Evolutionary conservation across 768 basidiomycete genomes (phyloP).

Genomic region (Termitomyces heimii): DNA sequence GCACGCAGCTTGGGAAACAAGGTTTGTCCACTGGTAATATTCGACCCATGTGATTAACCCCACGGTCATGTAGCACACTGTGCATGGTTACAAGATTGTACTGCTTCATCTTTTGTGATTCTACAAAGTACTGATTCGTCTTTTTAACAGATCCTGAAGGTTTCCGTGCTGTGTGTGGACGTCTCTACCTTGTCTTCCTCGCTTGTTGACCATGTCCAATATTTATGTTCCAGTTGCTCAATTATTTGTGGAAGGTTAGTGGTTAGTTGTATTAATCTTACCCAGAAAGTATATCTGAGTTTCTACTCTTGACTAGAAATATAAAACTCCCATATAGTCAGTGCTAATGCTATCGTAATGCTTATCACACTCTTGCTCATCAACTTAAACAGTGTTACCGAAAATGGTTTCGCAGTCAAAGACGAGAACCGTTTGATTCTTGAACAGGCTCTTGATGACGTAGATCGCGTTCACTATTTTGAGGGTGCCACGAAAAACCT

Average conservation of each 20-base stretch:
- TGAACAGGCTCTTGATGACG: conserved; percentile 49
- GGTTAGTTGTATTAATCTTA: background rate
- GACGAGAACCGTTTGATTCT: conserved; percentile 49
- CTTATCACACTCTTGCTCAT: background rate
- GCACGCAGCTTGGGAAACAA: conserved; percentile 58
- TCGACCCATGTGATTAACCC: background rate
- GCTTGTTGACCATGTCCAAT: background rate
- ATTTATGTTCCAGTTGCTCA: conserved; percentile 38
- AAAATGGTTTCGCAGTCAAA: conserved; percentile 71
- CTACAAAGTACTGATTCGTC: background rate
- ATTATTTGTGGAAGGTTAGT: conserved; percentile 63
- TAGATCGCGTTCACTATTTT: conserved; percentile 66
- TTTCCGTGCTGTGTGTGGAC: conserved; percentile 48
- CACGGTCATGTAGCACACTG: conserved; percentile 42
- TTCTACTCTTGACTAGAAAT: conserved; percentile 24
- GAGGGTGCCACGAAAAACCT: conserved; percentile 49
- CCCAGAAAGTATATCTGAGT: background rate
- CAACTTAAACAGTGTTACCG: conserved; percentile 46
- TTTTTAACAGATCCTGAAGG: conserved; percentile 49
- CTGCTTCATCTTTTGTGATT: background rate
- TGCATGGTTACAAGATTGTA: conserved; percentile 63
- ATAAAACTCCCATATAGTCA: conserved; percentile 36
- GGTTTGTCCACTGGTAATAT: conserved; percentile 24
- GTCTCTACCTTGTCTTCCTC: background rate
- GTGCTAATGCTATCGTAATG: conserved; percentile 11